These are phyloP conservation scores for Passalora sequoiae DNA, from an alignment of 2,329 filamentous ascomycete genomes.

Conservation along the genomic window DNA sequence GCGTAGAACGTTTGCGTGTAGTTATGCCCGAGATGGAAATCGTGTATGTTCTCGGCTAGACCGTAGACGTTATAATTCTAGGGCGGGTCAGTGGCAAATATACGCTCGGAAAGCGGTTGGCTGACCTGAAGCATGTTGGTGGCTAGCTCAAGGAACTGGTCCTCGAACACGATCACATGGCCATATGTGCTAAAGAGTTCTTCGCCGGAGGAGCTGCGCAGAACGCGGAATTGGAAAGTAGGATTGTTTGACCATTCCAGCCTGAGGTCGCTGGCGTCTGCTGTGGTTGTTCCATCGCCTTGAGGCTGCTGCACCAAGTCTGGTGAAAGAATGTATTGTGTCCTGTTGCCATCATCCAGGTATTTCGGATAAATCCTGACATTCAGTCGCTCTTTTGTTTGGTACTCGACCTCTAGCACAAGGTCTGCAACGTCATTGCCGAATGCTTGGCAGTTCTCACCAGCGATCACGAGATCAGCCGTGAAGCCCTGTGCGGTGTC, in stretches of 20 bases:
- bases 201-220: constrained; percentile 16
- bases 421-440: constrained; percentile 27
- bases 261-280: constrained; percentile 21
- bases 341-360: constrained; percentile 17
- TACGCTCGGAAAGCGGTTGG: no score
- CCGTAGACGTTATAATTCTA: constrained; percentile 32
- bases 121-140: no score
- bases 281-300: constrained; percentile 16
- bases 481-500: constrained; percentile 21
- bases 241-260: constrained; percentile 29
- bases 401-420: constrained; percentile 23
- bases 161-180: constrained; percentile 28
- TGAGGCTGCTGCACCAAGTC: constrained; percentile 13
- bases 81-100: no score
- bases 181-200: constrained; percentile 29
- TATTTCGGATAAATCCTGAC: constrained; percentile 26
- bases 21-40: constrained; percentile 27
- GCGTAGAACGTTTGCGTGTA: constrained; percentile 30
- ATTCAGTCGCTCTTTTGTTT: constrained; percentile 24
- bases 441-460: constrained; percentile 24
- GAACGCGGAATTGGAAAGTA: constrained; percentile 29
- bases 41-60: constrained; percentile 26
- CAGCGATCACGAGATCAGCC: constrained; percentile 26
- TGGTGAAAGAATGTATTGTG: constrained; percentile 18
- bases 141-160: constrained; percentile 30